Conservation (phyloP, 73 alveolate species). For the Paramecium sexaurelia region DNA sequence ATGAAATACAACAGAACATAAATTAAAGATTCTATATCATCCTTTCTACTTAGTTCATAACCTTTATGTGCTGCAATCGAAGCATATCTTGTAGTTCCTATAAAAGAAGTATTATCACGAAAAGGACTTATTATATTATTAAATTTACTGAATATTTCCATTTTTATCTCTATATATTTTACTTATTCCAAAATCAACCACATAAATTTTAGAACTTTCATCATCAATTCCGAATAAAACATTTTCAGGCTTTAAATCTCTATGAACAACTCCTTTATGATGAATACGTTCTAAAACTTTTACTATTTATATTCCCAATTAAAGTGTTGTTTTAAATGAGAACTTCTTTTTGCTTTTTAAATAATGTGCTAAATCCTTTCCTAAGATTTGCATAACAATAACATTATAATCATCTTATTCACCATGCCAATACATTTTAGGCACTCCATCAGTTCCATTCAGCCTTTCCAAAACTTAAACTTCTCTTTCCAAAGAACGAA, state of each 20-base stretch:
- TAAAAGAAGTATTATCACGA: conserved; percentile 32
- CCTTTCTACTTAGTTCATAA: conserved; percentile 86
- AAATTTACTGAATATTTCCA: conserved; percentile 23
- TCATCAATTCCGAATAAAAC: conserved; percentile 58
- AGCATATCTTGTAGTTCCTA: conserved; percentile 83
- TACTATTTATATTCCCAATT: conserved; percentile 41
- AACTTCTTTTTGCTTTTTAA: conserved; percentile 57
- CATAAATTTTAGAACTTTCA: conserved; percentile 54
- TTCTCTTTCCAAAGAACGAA: conserved; percentile 63
- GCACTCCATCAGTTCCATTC: conserved; percentile 53
- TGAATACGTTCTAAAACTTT: conserved; percentile 57
- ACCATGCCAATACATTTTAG: conserved; percentile 66
- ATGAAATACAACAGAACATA: conserved; percentile 80
- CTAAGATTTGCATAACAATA: conserved; percentile 51
- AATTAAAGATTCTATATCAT: conserved; percentile 82
- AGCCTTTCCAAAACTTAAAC: conserved; percentile 50
- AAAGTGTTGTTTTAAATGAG: conserved; percentile 54
- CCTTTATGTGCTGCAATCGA: conserved; percentile 88
- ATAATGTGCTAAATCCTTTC: conserved; percentile 65
- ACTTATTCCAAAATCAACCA: conserved; percentile 67
- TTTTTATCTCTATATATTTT: conserved; percentile 63
- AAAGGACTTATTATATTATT: neutral
- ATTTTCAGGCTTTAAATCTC: conserved; percentile 71
- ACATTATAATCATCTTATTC: conserved; percentile 65
- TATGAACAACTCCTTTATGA: conserved; percentile 59